Base-by-base conservation (phyloP, 352 stramenopile genomes). In the Peronospora tabacina region DNA sequence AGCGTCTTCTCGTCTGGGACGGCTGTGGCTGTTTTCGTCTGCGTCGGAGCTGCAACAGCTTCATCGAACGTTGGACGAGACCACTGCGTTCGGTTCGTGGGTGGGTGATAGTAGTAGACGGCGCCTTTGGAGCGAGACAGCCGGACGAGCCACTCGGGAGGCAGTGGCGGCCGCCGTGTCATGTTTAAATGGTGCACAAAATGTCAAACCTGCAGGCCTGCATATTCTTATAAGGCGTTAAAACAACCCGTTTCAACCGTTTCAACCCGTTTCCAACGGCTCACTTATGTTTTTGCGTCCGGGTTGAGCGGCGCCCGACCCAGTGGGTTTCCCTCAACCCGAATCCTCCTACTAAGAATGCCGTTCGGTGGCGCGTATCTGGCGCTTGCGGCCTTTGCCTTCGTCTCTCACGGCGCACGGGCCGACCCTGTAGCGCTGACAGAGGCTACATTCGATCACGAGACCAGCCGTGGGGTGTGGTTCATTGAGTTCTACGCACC, bases 401-500 rank as follows among this genome's bases (percentile, higher is more conserved):
- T 68, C 28, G 41, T 47, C 16, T 52, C 58, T 2, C 56, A 61
- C 17, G 43, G n/a, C 15, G 56, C 43, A 8, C 44, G 57, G 10
- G 69, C 69, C 13, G 49, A 48, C 24, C 58, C 63, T n/a, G 55
- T 60, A 22, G 52, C 45, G 34, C 54, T 83, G 16, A 80, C 61
- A 1, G 72, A 83, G 22, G 55, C 55, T 32, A 72, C 68, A 19
- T 90, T 90, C 43, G 78, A 90, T 39, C 44, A 72, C 20, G 54
- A 77, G 45, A 90, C 72, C 9, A 58, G 66, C 38, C 38, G 58
- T 22, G 56, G 66, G 49, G 69, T 82, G 35, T 89, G 79, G 79
- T 74, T 90, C 40, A 48, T 90, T 61, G 87, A 92, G 62, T 92
- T 92, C 60, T 92, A 90, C 58, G 79, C 82, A 30, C 82, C 82